Base-by-base conservation (phyloP, 2,329 filamentous ascomycete species). In the Dactylellina leptospora region DNA sequence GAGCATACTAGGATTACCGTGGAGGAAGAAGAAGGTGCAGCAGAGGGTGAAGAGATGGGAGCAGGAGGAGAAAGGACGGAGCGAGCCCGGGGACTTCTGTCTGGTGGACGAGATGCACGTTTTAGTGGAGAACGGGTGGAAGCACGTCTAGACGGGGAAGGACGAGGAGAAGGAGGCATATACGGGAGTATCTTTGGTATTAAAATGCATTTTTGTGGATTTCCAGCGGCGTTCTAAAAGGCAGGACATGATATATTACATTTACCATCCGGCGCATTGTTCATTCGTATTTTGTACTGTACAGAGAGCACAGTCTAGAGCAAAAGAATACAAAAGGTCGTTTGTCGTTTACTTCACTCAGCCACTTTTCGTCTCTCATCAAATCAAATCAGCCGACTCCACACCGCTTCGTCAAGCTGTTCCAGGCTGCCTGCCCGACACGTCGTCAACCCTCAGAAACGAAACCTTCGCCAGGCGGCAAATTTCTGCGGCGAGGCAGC, bases 51-150 rank as follows among this genome's bases (percentile, higher is more conserved):
- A 74, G 16, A 76, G 76, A 16, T 84, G 82, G 80, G 77, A 81
- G 68, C 79, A 76, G 60, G 79, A 78, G 74, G 76, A 85, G 77
- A 78, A 79, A 2, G 85, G 85, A 5, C 78, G 78, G 48, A 82
- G 83, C 69, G 66, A 71, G 51, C 53, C 33, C 2, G 66, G 66
- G 6, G 58, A 58, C 8, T 71, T 71, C 23, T 87, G 85, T 74
- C 76, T 87, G 75, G 83, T 87, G 48, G 84, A 87, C 75, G 85
- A 87, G 80, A 86, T 86, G 83, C 85, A 87, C 76, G 83, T 87
- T 20, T 77, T 87, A 62, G 82, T 81, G 38, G 80, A 81, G 71
- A 85, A 84, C 76, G 85, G 85, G 1, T 87, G 85, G 86, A 82
- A 82, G 63, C 85, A 87, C 81, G 81, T 85, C 69, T 85, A n/a